Conservation (phyloP, 768 basidiomycete species). For the Auricularia heimuer region DNA sequence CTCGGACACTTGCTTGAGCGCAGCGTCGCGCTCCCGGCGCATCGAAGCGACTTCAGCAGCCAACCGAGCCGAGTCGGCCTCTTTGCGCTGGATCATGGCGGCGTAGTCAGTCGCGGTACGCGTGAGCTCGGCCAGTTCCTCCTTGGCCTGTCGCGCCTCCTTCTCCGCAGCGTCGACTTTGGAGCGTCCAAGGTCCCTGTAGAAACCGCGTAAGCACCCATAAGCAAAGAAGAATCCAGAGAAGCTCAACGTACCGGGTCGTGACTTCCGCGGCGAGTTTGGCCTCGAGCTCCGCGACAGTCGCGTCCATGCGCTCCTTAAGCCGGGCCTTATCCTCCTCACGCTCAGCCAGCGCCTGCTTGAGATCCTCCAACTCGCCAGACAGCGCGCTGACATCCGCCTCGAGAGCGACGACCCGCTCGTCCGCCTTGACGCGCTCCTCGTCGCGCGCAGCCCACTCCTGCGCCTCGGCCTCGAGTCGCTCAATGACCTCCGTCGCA, state of each 20-base stretch:
- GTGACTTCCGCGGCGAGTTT: conserved; percentile 58
- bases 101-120: conserved; percentile 70
- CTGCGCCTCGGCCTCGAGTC: conserved; percentile 68
- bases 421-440: conserved; percentile 46
- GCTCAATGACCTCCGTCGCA: conserved; percentile 77
- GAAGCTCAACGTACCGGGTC: conserved; percentile 41
- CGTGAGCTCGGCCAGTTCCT: conserved; percentile 69
- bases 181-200: conserved; percentile 53
- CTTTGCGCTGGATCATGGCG: conserved; percentile 64
- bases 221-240: background rate
- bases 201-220: background rate
- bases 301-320: conserved; percentile 63
- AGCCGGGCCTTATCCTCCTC: conserved; percentile 68
- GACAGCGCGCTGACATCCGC: conserved; percentile 52
- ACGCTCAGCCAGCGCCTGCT: conserved; percentile 56
- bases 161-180: conserved; percentile 55
- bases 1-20: conserved; percentile 53
- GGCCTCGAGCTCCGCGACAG: conserved; percentile 56
- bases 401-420: conserved; percentile 48
- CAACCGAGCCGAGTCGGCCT: conserved; percentile 53
- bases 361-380: conserved; percentile 58
- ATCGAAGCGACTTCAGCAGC: conserved; percentile 42
- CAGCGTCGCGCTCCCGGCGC: conserved; percentile 43
- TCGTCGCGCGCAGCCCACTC: conserved; percentile 58
- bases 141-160: conserved; percentile 60